Evolutionary conservation across 208 protist species (phyloP), one percentile per base, ranked within the genome.

Genomic region (Trypanosoma theileri): DNA sequence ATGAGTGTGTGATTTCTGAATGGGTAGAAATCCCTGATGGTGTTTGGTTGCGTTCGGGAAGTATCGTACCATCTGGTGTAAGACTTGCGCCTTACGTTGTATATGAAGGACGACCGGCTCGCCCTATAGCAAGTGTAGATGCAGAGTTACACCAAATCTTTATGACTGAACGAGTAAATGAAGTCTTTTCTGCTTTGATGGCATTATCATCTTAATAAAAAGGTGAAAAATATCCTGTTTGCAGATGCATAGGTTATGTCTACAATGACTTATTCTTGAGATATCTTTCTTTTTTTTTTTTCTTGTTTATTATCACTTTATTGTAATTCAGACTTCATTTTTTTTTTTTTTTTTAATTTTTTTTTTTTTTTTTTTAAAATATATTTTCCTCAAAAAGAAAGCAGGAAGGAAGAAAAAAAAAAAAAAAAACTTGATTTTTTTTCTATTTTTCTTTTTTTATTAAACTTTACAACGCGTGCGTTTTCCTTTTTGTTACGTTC

Each of bases 61-160:
- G 71, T 31, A 81, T 82, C 24, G 82, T 89, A 35, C 73, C 84
- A 6, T 54, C 79, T 16, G 86, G 81, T 24, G 69, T 82, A 17
- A 69, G 78, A 19, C 73, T 92, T 54, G 78, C 72, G 0, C 84
- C 84, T 24, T 92, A 79, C 59, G 85, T 78, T 12, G 67, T 88
- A 16, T 92, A 90, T 48, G 55, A 65, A 10, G 86, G 84, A 17
- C 62, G 62, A 54, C 86, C 86, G 31, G 84, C 84, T 28, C 63
- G 64, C 16, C 61, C 79, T 10, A 55, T 77, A n/a, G 74, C 73
- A 16, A 78, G 64, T 22, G 13, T 84, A 52, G 72, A 86, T 58
- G 73, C 75, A 19, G 77, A 68, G 12, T 63, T 73, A 31, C 71
- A 79, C 52, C 73, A 80, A 60, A 52, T 84, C 35, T 50, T 77